phyloP scores from a whole-genome alignment of 257 asterid genomes.

The Solanum rostratum region DNA sequence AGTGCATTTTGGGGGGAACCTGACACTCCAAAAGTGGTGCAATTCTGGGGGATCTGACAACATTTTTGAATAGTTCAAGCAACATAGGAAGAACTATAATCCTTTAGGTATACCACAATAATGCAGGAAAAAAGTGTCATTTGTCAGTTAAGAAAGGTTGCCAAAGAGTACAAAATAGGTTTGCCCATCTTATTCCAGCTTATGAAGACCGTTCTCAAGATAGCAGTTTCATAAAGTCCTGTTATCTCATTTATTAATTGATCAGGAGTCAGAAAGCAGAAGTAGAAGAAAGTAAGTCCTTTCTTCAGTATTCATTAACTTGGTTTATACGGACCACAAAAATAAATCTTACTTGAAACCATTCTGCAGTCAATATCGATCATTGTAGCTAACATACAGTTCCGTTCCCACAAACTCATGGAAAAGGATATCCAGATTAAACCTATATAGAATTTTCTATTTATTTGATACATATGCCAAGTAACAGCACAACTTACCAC shows the following conservation, averaged over 20 bases:
- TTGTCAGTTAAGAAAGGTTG: background rate
- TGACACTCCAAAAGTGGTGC: background rate
- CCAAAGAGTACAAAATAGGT: background rate
- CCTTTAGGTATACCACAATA: background rate
- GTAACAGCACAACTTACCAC: conserved; percentile 40
- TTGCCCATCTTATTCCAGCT: background rate
- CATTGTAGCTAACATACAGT: background rate
- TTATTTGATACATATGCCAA: background rate
- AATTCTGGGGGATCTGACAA: background rate
- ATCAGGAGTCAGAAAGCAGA: background rate
- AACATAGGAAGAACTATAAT: background rate
- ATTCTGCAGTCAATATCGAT: background rate
- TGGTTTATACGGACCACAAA: background rate
- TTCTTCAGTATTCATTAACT: background rate
- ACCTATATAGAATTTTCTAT: background rate
- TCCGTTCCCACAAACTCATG: background rate
- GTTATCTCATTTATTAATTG: background rate
- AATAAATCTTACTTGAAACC: background rate
- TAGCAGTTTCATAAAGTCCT: background rate
- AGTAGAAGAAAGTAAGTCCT: background rate
- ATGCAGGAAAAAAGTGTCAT: background rate
- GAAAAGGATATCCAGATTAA: background rate
- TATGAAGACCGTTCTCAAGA: background rate
- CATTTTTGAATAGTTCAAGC: background rate
- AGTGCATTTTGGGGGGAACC: background rate